These are phyloP conservation scores for Lyophyllum decastes DNA, from an alignment of 768 basidiomycete genomes.

Conservation along the genomic window DNA sequence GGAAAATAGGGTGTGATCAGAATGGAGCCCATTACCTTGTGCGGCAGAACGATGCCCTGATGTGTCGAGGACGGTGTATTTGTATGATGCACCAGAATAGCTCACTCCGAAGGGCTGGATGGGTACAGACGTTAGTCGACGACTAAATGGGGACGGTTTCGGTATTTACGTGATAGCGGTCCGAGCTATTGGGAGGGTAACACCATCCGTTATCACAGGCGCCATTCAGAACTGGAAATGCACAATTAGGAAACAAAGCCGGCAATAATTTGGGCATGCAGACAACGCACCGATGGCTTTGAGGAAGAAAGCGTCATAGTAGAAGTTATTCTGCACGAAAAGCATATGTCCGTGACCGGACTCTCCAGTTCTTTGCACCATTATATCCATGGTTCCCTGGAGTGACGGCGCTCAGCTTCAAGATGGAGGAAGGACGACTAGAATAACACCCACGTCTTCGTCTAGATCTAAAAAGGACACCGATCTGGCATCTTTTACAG, in stretches of 20 bases:
- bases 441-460: constrained; percentile 74
- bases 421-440: not conserved
- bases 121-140: constrained; percentile 1
- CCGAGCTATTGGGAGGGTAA: constrained; percentile 55
- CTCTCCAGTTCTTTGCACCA: constrained; percentile 81
- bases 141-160: constrained; percentile 1
- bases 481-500: constrained; percentile 76
- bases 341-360: constrained; percentile 61
- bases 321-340: constrained; percentile 97
- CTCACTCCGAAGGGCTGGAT: constrained; percentile 88
- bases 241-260: constrained; percentile 5
- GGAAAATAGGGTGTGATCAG: not conserved
- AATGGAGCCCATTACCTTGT: constrained; percentile 54
- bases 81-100: constrained; percentile 93
- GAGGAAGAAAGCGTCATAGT: constrained; percentile 98
- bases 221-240: constrained; percentile 77
- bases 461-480: constrained; percentile 89
- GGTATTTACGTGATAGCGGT: constrained; percentile 71
- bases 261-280: not conserved
- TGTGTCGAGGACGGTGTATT: constrained; percentile 95
- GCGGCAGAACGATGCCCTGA: constrained; percentile 86
- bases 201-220: constrained; percentile 88
- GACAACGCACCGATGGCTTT: constrained; percentile 81
- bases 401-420: not conserved
- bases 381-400: constrained; percentile 88